Base-by-base conservation (phyloP, 1,284 basidiomycete genomes). In the Blastosporella zonata region DNA sequence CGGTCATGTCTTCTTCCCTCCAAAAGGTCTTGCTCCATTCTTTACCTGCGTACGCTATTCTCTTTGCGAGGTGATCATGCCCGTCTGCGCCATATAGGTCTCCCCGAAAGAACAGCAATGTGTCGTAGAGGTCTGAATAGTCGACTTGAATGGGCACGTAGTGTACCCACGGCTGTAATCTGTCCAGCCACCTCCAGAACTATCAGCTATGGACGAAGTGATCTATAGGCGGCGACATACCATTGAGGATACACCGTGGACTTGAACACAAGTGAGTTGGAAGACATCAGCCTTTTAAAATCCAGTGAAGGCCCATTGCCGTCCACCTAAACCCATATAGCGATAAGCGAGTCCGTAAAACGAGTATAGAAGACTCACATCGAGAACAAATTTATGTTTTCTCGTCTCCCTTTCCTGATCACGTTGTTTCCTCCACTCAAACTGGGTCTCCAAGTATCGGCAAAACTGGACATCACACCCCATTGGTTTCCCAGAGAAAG, bases 181-280 rank as follows among this genome's bases (percentile, higher is more conserved):
- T 71, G 40, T 78, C 69, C 12, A 59, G 51, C 51, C 62, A 70
- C 67, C 67, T 69, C 27, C 2, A 37, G 12, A 43, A 44, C 1
- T 22, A 23, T 23, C 17, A 23, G 3, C 15, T 21, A 25, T 25
- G 15, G 21, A 35, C 34, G 10, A 9, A 6, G 3, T 7, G 20
- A 6, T 9, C 13, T 5, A 6, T 3, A 4, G 10, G 39, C 28
- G 12, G 1, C n/a, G 22, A 57, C 63, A 40, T 57, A 84, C 84
- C 82, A 87, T 63, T 86, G 83, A 2, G 83, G 84, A 57, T 82
- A 87, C 43, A 84, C 72, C 0, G 84, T 86, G 2, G 78, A 69
- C 60, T 87, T 88, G 63, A 87, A 80, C 5, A 87, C 63, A 37
- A 85, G 67, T 0, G 81, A 74, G 46, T 84, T 81, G 27, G 79